A percentile compares a stretch with the other conserved stretches of the same genome.
phyloP scores from a whole-genome alignment of 768 basidiomycete genomes.

The Kwoniella botswanensis region DNA sequence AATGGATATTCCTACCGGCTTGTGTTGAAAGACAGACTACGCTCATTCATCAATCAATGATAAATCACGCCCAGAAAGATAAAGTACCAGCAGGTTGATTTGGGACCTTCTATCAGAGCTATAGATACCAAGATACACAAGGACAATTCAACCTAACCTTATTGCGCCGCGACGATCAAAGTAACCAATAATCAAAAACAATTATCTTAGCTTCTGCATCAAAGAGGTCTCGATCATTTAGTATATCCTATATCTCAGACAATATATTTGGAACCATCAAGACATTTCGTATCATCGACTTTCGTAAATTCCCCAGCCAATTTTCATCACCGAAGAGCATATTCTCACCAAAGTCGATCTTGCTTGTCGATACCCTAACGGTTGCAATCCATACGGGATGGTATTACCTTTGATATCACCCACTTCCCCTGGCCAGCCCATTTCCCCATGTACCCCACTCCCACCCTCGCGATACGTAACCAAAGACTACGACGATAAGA shows the following conservation, averaged over 20 bases:
- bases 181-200: not conserved
- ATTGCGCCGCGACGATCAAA: conserved; percentile 6
- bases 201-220: not conserved
- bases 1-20: no score
- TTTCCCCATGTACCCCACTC: not conserved
- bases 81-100: no score
- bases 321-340: no score
- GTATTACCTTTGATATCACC: not conserved
- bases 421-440: not conserved
- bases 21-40: no score
- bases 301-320: no score
- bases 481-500: not conserved
- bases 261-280: not conserved
- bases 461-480: not conserved
- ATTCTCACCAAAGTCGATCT: no score
- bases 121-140: not conserved
- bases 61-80: no score
- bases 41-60: no score
- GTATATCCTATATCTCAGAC: not conserved
- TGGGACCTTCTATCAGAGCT: not conserved
- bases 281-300: not conserved
- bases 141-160: conserved; percentile 4
- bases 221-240: not conserved
- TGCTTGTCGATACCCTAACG: no score
- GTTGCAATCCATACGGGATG: not conserved